Conservation (phyloP, 495 filamentous ascomycete genomes). For the Trypethelium eluteriae region DNA sequence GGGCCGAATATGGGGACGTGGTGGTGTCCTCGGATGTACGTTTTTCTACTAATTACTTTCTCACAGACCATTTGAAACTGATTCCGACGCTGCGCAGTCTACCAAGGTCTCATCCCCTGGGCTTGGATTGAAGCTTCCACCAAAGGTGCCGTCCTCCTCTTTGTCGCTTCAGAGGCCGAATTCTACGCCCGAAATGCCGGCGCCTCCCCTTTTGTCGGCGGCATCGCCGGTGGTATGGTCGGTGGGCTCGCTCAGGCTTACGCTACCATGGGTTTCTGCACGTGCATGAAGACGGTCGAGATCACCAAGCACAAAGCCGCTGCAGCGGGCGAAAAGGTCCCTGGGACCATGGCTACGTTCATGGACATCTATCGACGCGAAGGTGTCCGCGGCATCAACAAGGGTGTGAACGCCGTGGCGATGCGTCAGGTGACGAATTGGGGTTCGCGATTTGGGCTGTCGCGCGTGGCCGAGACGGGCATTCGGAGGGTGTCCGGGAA, state of each 20-base stretch:
- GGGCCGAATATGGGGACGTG: conserved; percentile 82
- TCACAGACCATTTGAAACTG: conserved; percentile 3
- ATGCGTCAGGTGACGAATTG: conserved; percentile 99
- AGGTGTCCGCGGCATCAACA: conserved; percentile 94
- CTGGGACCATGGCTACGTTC: conserved; percentile 85
- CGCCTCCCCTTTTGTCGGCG: conserved; percentile 74
- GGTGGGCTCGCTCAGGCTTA: conserved; percentile 97
- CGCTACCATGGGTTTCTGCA: conserved; percentile 99
- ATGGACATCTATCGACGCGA: conserved; percentile 94
- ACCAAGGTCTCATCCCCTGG: conserved; percentile 99
- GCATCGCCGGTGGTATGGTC: conserved; percentile 84
- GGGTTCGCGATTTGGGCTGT: conserved; percentile 92
- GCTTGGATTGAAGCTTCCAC: conserved; percentile 99
- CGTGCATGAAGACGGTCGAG: conserved; percentile 99
- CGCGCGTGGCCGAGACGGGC: conserved; percentile 76
- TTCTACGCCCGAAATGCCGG: conserved; percentile 74
- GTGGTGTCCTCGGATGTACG: conserved; percentile 87
- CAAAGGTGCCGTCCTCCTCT: conserved; percentile 97
- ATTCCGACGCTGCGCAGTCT: conserved; percentile 54
- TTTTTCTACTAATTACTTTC: neutral
- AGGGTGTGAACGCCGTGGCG: conserved; percentile 94
- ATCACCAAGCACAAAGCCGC: conserved; percentile 97
- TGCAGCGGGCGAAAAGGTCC: conserved; percentile 69
- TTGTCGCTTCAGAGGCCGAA: conserved; percentile 97
- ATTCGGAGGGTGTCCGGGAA: conserved; percentile 79